Evolutionary conservation across 2,329 filamentous ascomycete genomes (phyloP), one percentile per base, ranked within the genome.

Genomic region (Dendryphion nanum): DNA sequence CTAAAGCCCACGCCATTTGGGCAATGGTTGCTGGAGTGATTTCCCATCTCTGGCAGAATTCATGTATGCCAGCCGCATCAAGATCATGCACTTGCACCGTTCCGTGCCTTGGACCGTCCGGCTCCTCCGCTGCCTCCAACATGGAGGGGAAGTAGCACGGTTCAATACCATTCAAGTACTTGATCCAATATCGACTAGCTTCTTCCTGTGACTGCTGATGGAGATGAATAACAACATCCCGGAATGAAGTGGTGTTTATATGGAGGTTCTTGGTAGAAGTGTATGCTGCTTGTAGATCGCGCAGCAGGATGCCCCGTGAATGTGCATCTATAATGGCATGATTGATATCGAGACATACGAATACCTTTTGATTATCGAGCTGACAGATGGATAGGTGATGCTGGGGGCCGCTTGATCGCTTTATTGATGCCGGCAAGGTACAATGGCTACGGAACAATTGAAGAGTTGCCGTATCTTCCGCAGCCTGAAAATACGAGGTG

Each of bases 261-360:
- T 32, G n/a, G n/a, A n/a, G n/a, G n/a, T n/a, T n/a, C n/a, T n/a
- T n/a, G n/a, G n/a, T n/a, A n/a, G n/a, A n/a, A n/a, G n/a, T n/a
- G n/a, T n/a, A n/a, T 30, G 18, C 33, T 37, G 19, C n/a, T n/a
- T n/a, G n/a, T n/a, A 52, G 35, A 18, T 52, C 49, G 6, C 38
- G 28, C 31, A 52, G 24, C 13, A 52, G 26, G 14, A 43, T 46
- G 13, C 69, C 63, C 35, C 73, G 68, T 0, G 72, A 75, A 24
- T 59, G 59, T 3, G 71, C 73, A 54, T 76, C 73, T 59, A 71
- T 70, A 14, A 71, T 65, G n/a, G 67, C 68, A 42, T 75, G 73
- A 43, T 66, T 75, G 5, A 75, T 53, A 33, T 75, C 72, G 14
- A 75, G 51, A 17, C 68, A 65, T 40, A 66, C 69, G 33, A 68